phyloP scores from a whole-genome alignment of 1,284 basidiomycete species.

The Puccinia horiana region DNA sequence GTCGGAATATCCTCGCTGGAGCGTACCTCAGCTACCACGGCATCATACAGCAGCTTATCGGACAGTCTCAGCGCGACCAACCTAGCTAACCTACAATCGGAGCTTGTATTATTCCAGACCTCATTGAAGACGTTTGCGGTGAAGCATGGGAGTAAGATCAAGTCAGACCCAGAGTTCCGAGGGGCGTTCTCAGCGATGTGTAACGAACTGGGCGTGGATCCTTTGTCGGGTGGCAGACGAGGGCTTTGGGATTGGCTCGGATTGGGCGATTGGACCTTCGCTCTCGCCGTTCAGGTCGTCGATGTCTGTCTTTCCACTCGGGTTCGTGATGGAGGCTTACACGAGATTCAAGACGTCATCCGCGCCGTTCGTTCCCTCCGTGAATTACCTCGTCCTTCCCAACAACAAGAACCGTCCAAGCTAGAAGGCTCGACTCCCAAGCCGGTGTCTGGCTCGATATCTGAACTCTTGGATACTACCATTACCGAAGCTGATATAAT shows the following conservation, averaged over 20 bases:
- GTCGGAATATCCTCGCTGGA: too few species aligned
- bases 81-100: constrained; percentile 74
- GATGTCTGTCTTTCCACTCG: constrained; percentile 91
- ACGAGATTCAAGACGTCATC: constrained; percentile 82
- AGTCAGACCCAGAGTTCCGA: constrained; percentile 80
- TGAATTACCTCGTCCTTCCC: constrained; percentile 61
- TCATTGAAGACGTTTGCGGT: constrained; percentile 78
- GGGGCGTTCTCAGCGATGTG: constrained; percentile 97
- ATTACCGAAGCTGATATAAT: constrained; percentile 80
- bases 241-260: constrained; percentile 88
- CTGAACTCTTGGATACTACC: constrained; percentile 27
- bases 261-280: constrained; percentile 87
- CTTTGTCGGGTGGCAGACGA: constrained; percentile 67
- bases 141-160: constrained; percentile 80
- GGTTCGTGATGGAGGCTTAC: constrained; percentile 84
- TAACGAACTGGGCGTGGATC: constrained; percentile 88
- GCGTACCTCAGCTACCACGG: constrained; percentile 59
- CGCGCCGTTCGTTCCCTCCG: constrained; percentile 74
- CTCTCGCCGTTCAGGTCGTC: constrained; percentile 93
- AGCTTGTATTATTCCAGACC: constrained; percentile 80
- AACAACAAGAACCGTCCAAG: not conserved
- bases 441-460: not conserved
- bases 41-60: constrained; percentile 75
- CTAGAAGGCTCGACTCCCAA: not conserved
- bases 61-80: constrained; percentile 76